Conservation (phyloP, 306 rosid species). For the Morella rubra region DNA sequence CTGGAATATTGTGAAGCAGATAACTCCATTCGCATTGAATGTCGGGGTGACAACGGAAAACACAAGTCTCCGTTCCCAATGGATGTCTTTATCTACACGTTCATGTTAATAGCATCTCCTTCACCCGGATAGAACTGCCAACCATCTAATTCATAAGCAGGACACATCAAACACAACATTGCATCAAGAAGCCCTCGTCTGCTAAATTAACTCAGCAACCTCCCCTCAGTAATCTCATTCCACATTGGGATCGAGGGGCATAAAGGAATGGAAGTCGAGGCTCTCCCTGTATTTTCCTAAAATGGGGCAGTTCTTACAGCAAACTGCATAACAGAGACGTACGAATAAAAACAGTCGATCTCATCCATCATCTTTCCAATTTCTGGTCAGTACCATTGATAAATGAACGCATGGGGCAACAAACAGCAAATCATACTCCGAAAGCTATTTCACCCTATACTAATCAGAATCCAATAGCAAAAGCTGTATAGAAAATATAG, state of each 20-base stretch:
- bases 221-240: no score
- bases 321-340: neutral
- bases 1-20: neutral
- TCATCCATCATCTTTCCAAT: neutral
- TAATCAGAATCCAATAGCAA: constrained; percentile 19
- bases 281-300: neutral
- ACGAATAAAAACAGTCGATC: neutral
- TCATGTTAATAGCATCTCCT: no score
- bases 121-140: no score
- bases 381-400: neutral
- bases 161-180: no score
- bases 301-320: neutral
- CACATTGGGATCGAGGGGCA: neutral
- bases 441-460: neutral
- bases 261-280: neutral
- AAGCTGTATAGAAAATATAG: constrained; percentile 21
- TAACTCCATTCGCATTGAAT: neutral
- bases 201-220: neutral
- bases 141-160: no score
- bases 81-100: no score
- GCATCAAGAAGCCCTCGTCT: neutral
- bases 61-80: neutral
- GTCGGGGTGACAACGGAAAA: neutral
- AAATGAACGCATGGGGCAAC: no score
- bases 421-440: no score